phyloP scores from a whole-genome alignment of 805 yeast genomes.

The Myxozyma udenii region DNA sequence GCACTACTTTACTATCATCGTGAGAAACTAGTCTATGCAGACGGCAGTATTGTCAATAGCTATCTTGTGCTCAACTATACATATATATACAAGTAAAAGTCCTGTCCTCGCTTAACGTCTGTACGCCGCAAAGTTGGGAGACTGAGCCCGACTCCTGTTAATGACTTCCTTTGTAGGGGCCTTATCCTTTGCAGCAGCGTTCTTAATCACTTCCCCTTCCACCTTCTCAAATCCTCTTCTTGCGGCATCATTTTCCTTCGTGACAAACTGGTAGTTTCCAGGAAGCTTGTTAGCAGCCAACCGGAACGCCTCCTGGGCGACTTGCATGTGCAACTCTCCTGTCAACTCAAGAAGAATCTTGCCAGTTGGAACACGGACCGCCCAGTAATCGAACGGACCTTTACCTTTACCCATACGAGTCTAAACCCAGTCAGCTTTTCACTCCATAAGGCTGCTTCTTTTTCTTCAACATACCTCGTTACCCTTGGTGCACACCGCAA shows the following conservation, averaged over 20 bases:
- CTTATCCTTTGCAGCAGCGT: conserved; percentile 61
- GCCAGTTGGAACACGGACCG: conserved; percentile 93
- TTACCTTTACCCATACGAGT: conserved; percentile 99
- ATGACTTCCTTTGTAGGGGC: conserved; percentile 56
- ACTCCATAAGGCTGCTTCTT: background rate
- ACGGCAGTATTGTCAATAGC: too few relatives aligned
- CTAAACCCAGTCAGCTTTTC: conserved; percentile 9
- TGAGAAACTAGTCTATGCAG: too few relatives aligned
- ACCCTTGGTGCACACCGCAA: conserved; percentile 94
- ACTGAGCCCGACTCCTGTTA: conserved; percentile 49
- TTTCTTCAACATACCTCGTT: conserved; percentile 51
- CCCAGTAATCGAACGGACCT: conserved; percentile 97
- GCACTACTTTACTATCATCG: too few relatives aligned
- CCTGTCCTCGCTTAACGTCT: too few relatives aligned
- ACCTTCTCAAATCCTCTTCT: conserved; percentile 35
- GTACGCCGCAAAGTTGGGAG: conserved; percentile 21
- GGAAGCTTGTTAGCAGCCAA: conserved; percentile 91
- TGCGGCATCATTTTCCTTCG: conserved; percentile 1
- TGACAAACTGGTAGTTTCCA: conserved; percentile 13
- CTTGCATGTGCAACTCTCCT: conserved; percentile 76
- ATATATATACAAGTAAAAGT: too few relatives aligned
- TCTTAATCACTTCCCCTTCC: conserved; percentile 44
- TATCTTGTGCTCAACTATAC: too few relatives aligned
- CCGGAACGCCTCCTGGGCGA: conserved; percentile 83
- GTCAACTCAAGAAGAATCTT: conserved; percentile 82